These are phyloP conservation scores for Trypanosoma avium DNA, from an alignment of 208 protist genomes.

Conservation along the genomic window DNA sequence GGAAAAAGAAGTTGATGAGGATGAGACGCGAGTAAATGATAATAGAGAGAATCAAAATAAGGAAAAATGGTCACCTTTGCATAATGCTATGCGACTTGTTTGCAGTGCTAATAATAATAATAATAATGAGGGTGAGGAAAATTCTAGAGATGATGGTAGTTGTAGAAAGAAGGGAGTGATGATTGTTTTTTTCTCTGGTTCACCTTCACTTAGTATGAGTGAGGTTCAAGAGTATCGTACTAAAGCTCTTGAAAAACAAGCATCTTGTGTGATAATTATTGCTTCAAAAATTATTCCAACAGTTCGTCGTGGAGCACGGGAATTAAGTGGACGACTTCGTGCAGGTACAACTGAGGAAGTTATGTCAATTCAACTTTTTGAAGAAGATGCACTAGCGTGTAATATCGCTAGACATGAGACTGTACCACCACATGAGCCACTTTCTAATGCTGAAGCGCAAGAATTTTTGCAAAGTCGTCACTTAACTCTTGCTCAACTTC, in stretches of 20 bases:
- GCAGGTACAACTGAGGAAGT: conserved; percentile 41
- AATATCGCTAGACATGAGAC: conserved; percentile 96
- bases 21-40: conserved; percentile 8
- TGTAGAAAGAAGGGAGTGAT: conserved; percentile 33
- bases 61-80: conserved; percentile 54
- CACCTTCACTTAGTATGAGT: conserved; percentile 41
- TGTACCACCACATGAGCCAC: conserved; percentile 91
- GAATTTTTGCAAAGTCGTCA: conserved; percentile 77
- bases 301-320: conserved; percentile 56
- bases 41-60: conserved; percentile 25
- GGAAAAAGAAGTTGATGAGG: conserved; percentile 23
- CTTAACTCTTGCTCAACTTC: conserved; percentile 94
- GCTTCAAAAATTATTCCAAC: conserved; percentile 46
- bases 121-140: background rate
- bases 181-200: conserved; percentile 66
- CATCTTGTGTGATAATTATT: conserved; percentile 61
- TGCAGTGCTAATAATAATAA: conserved; percentile 23
- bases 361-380: conserved; percentile 92
- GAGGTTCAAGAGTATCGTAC: conserved; percentile 60
- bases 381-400: conserved; percentile 92
- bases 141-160: conserved; percentile 6
- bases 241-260: conserved; percentile 63
- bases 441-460: conserved; percentile 76
- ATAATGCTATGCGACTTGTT: conserved; percentile 61
- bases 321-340: conserved; percentile 60